These are phyloP conservation scores for Magnolia changhungtana DNA, from an alignment of 164 flowering plant genomes.

Conservation along the genomic window DNA sequence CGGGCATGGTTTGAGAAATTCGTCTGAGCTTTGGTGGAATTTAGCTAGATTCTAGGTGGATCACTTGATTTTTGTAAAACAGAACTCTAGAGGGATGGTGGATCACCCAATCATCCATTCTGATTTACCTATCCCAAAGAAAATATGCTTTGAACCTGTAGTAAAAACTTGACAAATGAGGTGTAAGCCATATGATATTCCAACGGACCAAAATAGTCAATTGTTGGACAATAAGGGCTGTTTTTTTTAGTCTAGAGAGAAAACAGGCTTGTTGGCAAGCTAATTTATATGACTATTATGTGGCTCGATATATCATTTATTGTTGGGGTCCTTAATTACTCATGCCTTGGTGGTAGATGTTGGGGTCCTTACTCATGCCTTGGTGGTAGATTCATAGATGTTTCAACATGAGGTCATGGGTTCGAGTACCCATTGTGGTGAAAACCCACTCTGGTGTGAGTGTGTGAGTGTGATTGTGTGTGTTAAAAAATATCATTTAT, in stretches of 20 bases:
- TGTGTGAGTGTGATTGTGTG: no score
- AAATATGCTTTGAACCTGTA: not conserved
- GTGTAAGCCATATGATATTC: not conserved
- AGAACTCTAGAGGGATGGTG: not conserved
- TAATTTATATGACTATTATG: not conserved
- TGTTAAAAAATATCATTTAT: no score
- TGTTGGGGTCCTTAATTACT: no score
- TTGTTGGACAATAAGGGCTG: not conserved
- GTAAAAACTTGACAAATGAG: not conserved
- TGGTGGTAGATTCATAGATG: no score
- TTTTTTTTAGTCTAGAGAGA: not conserved
- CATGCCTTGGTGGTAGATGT: no score
- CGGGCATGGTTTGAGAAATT: not conserved
- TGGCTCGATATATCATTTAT: not conserved
- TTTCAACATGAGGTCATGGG: no score
- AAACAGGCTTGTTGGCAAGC: not conserved
- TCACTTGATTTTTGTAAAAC: not conserved
- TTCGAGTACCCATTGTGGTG: no score
- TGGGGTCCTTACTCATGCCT: no score
- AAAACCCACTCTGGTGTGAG: no score
- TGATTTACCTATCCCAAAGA: not conserved
- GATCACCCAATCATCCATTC: no score
- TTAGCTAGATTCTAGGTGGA: not conserved
- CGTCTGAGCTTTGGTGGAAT: not conserved
- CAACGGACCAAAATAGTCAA: not conserved